Base-by-base conservation (phyloP, 768 basidiomycete species). In the Leccinellum luteum region DNA sequence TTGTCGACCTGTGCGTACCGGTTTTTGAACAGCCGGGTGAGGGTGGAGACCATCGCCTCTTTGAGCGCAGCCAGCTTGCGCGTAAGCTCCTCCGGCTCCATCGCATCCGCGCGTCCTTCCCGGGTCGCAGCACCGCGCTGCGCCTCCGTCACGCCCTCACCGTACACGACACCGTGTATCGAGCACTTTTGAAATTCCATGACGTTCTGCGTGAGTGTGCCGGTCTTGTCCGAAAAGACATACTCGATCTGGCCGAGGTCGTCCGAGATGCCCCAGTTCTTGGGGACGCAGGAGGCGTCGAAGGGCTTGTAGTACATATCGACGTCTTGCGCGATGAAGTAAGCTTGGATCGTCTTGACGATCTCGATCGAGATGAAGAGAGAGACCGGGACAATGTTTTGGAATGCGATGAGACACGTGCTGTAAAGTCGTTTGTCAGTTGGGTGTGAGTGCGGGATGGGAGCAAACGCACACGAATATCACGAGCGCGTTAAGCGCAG, bases 161-260 rank as follows among this genome's bases (percentile, higher is more conserved):
- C 96, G 67, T 97, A 98, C 0, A 85, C 69, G 3, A 91, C 75
- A 1, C 94, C 95, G 53, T 85, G 74, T 57, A 98, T 81, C 0
- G 94, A 95, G 65, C 94, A 97, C 69, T 91, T 94, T 71, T 97
- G 93, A 76, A 97, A 98, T 76, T 96, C 94, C 96, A 98, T 98
- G 66, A 96, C 78, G 75, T 98, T 99, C 74, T 97, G 95, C 0
- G 96, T 99, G 50, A 99, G 86, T 7, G 96, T 99, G 23, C 93
- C 94, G 0, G 94, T 96, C 79, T 96, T 96, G 81, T 95, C 93
- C 10, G 90, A 94, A 69, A 89, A 89, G 68, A 89, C 79, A 72
- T 96, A 99, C 77, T 98, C 95, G 73, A 98, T 98, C 76, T 98
- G 96, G 25, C 96, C 96, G 2, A 99, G 85, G 75, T 98, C 96